Evolutionary conservation across 148 eudicot genomes (phyloP).

Genomic region (Diospyros kaki): DNA sequence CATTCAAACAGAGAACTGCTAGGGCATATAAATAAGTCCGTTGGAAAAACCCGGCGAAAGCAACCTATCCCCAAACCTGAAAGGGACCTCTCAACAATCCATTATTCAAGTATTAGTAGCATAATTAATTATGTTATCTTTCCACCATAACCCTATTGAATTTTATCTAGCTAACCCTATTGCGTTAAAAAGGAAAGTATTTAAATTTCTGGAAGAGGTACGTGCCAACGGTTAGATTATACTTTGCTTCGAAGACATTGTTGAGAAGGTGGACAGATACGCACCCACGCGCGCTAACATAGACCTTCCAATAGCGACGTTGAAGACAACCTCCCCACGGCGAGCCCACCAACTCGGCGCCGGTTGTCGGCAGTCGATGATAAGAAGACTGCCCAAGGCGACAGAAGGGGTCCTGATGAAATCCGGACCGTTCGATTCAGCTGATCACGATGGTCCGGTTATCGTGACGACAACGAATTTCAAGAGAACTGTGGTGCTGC

Average conservation of each 20-base stretch:
- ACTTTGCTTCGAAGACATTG: slow-evolving; percentile 15
- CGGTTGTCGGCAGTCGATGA: not conserved
- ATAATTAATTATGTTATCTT: not conserved
- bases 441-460: not conserved
- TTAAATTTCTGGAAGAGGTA: not conserved
- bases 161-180: not conserved
- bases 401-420: not conserved
- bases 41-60: slow-evolving; percentile 27
- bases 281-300: not conserved
- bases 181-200: not conserved
- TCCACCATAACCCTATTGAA: not conserved
- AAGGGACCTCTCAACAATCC: slow-evolving; percentile 27
- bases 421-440: not conserved
- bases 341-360: slow-evolving; percentile 6
- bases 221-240: slow-evolving; percentile 3
- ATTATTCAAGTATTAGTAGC: slow-evolving; percentile 9
- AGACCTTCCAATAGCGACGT: not conserved
- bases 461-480: not conserved
- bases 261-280: not conserved
- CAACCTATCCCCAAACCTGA: slow-evolving; percentile 26
- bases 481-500: not conserved
- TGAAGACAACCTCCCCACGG: not conserved
- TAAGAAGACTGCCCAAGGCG: not conserved
- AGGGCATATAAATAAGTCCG: slow-evolving; percentile 7
- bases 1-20: slow-evolving; percentile 1